Percentiles rank a stretch among this genome's conserved stretches.
Conservation (phyloP, 805 yeast genomes). For the Saturnispora galanensis region DNA sequence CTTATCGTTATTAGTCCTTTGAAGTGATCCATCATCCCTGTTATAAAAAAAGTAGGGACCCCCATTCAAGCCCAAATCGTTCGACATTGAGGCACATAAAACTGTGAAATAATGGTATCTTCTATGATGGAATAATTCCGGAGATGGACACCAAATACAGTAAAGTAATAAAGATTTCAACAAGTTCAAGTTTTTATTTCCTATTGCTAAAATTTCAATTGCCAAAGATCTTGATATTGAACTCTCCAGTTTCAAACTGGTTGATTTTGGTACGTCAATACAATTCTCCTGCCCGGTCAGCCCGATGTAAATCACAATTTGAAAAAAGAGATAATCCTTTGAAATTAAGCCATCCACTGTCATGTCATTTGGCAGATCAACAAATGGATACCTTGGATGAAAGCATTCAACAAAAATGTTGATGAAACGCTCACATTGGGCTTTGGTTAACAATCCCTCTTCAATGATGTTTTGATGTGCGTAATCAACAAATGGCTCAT, state of each 20-base stretch:
- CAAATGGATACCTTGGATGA: slow-evolving; percentile 43
- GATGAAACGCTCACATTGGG: slow-evolving; percentile 51
- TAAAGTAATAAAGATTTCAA: slow-evolving; percentile 52
- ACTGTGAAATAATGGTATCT: slow-evolving; percentile 62
- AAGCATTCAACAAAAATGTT: slow-evolving; percentile 38
- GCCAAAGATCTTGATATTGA: slow-evolving; percentile 41
- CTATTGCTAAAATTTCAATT: slow-evolving; percentile 55
- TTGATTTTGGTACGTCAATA: slow-evolving; percentile 27
- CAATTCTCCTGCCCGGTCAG: slow-evolving; percentile 31
- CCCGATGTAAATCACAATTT: slow-evolving; percentile 54
- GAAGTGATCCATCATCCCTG: slow-evolving; percentile 32
- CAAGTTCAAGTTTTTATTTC: slow-evolving; percentile 61
- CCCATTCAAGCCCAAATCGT: slow-evolving; percentile 67
- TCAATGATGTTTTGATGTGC: slow-evolving; percentile 40
- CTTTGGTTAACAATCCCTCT: slow-evolving; percentile 44
- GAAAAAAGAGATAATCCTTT: slow-evolving; percentile 51
- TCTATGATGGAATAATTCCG: slow-evolving; percentile 73
- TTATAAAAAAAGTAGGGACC: slow-evolving; percentile 35
- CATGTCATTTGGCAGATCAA: slow-evolving; percentile 38
- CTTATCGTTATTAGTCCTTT: slow-evolving; percentile 31
- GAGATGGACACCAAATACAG: slow-evolving; percentile 73
- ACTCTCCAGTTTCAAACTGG: slow-evolving; percentile 40
- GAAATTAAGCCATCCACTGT: slow-evolving; percentile 39
- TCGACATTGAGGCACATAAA: slow-evolving; percentile 56
- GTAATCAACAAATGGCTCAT: slow-evolving; percentile 19